Conservation (phyloP, 1,284 basidiomycete species). For the Ceratobasidium sp. region DNA sequence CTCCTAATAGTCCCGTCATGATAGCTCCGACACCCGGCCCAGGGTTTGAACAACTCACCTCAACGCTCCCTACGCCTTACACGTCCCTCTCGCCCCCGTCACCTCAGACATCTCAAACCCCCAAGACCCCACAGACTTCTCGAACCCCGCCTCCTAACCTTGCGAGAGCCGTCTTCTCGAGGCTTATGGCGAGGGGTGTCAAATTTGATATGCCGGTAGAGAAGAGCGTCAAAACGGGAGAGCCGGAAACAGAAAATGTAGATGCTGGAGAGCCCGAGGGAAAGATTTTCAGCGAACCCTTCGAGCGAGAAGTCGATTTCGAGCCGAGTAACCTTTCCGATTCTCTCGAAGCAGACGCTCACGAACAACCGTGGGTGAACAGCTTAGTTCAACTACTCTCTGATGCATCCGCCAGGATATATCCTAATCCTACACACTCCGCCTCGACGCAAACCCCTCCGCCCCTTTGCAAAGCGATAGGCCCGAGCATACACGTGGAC, state of each 20-base stretch:
- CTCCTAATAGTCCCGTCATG: neutral
- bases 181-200: constrained; percentile 31
- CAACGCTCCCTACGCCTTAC: constrained; percentile 13
- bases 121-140: constrained; percentile 26
- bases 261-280: neutral
- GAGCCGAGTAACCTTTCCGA: neutral
- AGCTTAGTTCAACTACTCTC: neutral
- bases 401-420: neutral
- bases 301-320: neutral
- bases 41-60: neutral
- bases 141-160: constrained; percentile 42
- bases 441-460: neutral
- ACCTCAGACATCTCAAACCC: constrained; percentile 34
- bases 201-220: constrained; percentile 42
- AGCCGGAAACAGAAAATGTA: constrained; percentile 7
- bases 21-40: neutral
- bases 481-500: neutral
- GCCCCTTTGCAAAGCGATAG: constrained; percentile 9
- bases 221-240: constrained; percentile 9
- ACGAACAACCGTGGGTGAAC: constrained; percentile 7
- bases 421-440: neutral
- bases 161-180: constrained; percentile 42
- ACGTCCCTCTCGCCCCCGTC: constrained; percentile 20
- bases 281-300: neutral
- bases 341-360: neutral